phyloP scores from a whole-genome alignment of 2,329 filamentous ascomycete species.

The Arthrinium puccinioides region DNA sequence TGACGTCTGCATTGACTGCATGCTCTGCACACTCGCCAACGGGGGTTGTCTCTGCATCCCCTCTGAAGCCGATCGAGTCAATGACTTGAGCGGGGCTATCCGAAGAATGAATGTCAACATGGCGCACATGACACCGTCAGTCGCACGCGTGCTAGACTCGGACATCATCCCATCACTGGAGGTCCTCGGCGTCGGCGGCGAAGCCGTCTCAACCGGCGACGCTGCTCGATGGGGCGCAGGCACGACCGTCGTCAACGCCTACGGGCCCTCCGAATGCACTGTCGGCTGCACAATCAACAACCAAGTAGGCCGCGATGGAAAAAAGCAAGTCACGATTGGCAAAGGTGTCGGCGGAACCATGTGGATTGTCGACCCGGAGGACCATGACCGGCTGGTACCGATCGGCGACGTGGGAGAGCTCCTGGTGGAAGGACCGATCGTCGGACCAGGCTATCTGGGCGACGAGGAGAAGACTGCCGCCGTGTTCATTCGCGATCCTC shows the following conservation, averaged over 20 bases:
- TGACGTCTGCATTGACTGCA: constrained; percentile 6
- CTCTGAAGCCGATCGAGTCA: constrained; percentile 2
- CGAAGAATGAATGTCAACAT: constrained; percentile 36
- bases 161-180: constrained; percentile 38
- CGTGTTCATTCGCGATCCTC: constrained; percentile 25
- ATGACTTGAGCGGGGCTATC: constrained; percentile 3
- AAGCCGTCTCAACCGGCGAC: constrained; percentile 2
- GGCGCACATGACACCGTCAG: constrained; percentile 43
- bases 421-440: constrained; percentile 6
- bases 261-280: constrained; percentile 1
- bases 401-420: constrained; percentile 7
- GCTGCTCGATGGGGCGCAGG: constrained; percentile 14
- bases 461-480: constrained; percentile 10
- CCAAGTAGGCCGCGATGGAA: constrained; percentile 26
- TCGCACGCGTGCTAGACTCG: constrained; percentile 37
- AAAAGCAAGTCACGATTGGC: constrained; percentile 13
- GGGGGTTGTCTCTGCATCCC: constrained; percentile 8
- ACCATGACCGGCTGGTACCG: constrained; percentile 24
- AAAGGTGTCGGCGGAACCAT: constrained; percentile 4
- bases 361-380: constrained; percentile 37
- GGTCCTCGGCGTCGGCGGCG: constrained; percentile 29
- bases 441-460: constrained; percentile 23
- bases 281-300: constrained; percentile 23
- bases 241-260: not conserved
- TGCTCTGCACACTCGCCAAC: constrained; percentile 1